Conservation (phyloP, 192 early-diverging fungal species). For the Coemansia biformis region DNA sequence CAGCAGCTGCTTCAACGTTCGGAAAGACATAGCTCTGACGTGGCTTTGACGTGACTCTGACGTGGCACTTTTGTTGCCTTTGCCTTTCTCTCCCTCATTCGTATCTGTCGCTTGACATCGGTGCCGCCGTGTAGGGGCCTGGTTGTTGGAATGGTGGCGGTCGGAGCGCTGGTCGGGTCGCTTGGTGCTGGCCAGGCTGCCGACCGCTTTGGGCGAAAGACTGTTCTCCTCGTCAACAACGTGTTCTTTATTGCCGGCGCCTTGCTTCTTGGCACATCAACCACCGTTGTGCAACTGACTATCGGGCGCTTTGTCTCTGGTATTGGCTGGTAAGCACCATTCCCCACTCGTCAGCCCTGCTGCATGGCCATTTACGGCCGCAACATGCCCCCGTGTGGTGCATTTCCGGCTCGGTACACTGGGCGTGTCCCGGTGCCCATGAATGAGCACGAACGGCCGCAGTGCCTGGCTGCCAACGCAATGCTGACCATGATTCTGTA, state of each 20-base stretch:
- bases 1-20: no score
- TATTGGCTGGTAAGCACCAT: constrained; percentile 50
- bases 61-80: no score
- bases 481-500: not conserved
- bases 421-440: no score
- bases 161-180: constrained; percentile 62
- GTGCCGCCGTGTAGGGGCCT: constrained; percentile 47
- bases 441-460: no score
- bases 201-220: constrained; percentile 60
- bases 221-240: constrained; percentile 60
- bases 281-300: constrained; percentile 55
- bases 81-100: no score
- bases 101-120: not conserved
- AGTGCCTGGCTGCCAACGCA: no score
- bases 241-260: constrained; percentile 62
- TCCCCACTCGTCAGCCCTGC: no score
- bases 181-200: constrained; percentile 55
- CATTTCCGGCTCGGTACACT: no score
- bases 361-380: no score
- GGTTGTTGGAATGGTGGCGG: constrained; percentile 52
- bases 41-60: no score
- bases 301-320: constrained; percentile 70
- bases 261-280: constrained; percentile 56
- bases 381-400: no score
- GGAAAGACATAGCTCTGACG: no score